Evolutionary conservation across 371 early-diverging fungal genomes (phyloP).

Genomic region (Lichtheimia hyalospora): DNA sequence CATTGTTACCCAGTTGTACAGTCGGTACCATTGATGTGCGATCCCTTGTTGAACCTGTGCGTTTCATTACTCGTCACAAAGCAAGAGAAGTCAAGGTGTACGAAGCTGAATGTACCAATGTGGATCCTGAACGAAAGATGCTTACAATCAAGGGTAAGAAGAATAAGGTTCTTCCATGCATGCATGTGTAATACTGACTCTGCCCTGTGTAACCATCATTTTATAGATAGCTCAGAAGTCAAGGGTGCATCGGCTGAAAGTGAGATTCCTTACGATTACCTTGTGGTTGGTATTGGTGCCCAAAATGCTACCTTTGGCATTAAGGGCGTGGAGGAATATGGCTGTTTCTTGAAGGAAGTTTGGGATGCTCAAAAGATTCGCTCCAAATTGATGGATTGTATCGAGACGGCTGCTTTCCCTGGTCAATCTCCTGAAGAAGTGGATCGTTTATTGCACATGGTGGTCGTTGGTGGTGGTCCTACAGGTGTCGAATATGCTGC

Average conservation of each 20-base stretch:
- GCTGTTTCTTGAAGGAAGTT: slow-evolving; percentile 86
- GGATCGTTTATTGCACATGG: slow-evolving; percentile 88
- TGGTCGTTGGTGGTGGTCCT: slow-evolving; percentile 96
- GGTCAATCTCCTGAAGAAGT: slow-evolving; percentile 77
- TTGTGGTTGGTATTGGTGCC: slow-evolving; percentile 89
- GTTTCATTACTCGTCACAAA: slow-evolving; percentile 87
- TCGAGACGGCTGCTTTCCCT: slow-evolving; percentile 88
- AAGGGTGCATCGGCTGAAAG: slow-evolving; percentile 60
- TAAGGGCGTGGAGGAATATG: slow-evolving; percentile 81
- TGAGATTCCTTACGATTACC: slow-evolving; percentile 80
- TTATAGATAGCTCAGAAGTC: slow-evolving; percentile 70
- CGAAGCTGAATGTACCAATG: slow-evolving; percentile 85
- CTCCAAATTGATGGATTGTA: slow-evolving; percentile 80
- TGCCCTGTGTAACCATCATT: slow-evolving; percentile 1
- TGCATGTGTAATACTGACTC: background rate
- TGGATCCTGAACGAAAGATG: slow-evolving; percentile 75
- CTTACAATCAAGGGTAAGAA: slow-evolving; percentile 69
- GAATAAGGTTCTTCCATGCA: background rate
- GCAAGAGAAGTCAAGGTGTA: slow-evolving; percentile 77
- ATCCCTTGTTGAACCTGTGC: slow-evolving; percentile 83
- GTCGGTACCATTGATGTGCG: slow-evolving; percentile 86
- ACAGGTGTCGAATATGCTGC: slow-evolving; percentile 96
- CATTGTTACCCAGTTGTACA: slow-evolving; percentile 83
- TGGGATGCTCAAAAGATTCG: slow-evolving; percentile 92
- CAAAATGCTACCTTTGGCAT: slow-evolving; percentile 90